Percentiles rank a stretch among this genome's conserved stretches.
Evolutionary conservation across 1,284 basidiomycete genomes (phyloP).

Genomic region (Macrocystidia cucumis): DNA sequence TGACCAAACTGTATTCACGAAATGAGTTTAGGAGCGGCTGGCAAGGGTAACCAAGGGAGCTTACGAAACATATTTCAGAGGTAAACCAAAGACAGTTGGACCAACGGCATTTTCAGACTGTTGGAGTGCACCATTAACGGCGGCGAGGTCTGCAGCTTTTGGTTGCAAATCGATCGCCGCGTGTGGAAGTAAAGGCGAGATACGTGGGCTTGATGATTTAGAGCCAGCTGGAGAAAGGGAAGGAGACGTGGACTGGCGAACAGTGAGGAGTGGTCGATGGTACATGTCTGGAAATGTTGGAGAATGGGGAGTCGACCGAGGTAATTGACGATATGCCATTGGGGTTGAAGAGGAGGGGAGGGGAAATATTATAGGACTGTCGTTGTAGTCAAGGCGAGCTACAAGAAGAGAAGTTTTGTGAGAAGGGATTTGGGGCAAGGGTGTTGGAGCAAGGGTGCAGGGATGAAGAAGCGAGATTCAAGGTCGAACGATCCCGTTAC

Average conservation of each 20-base stretch:
- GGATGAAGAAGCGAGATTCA: no score
- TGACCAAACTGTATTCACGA: slow-evolving; percentile 62
- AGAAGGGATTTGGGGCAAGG: no score
- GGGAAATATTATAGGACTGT: no score
- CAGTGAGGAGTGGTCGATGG: slow-evolving; percentile 23
- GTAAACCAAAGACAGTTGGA: slow-evolving; percentile 43
- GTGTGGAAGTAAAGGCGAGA: slow-evolving; percentile 32
- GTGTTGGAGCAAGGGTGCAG: no score
- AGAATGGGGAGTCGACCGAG: no score
- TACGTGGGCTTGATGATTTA: slow-evolving; percentile 25
- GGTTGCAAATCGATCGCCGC: slow-evolving; percentile 20
- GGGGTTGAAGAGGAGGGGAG: no score
- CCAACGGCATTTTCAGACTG: slow-evolving; percentile 13
- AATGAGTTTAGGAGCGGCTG: slow-evolving; percentile 5
- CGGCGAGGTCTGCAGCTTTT: slow-evolving; percentile 10
- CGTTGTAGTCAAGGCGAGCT: no score
- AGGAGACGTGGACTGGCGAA: slow-evolving; percentile 23
- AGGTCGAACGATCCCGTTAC: no score
- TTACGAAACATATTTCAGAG: slow-evolving; percentile 56
- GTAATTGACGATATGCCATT: no score
- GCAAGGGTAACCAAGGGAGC: slow-evolving; percentile 4
- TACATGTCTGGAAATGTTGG: slow-evolving; percentile 1
- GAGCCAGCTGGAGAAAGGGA: slow-evolving; percentile 17
- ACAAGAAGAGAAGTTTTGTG: no score
- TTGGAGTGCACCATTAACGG: slow-evolving; percentile 9